Evolutionary conservation across 805 yeast species (phyloP), one percentile per base, ranked within the genome.

Genomic region (Ogataea pilisensis): DNA sequence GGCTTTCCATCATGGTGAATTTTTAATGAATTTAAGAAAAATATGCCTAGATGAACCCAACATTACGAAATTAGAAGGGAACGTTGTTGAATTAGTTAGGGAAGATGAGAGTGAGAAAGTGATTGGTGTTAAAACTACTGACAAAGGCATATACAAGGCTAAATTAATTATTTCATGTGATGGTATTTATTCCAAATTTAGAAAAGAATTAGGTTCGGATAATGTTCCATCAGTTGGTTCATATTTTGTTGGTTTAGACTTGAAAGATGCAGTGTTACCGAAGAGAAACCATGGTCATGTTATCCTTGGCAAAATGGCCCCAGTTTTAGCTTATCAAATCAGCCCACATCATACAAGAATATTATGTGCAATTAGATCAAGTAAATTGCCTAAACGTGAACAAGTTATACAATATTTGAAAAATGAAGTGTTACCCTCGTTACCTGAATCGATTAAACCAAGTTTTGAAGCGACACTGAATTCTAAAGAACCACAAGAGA

Each of bases 1-100:
- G 4, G 83, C 95, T 1, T 89, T 93, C 67, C 95, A 88, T 54
- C 97, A 93, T 60, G 99, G 99, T 17, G 80, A 78, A 42, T 93
- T 93, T 55, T 72, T 93, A 38, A 68, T 70, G 61, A 88, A 88
- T 56, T 70, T 93, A 49, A 76, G 99, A 50, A 56, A 60, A 12
- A 77, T 85, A n/a, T 90, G 85, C 17, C 69, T 72, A 36, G 59
- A 58, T 8, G 93, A 89, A 52, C 72, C 76, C 31, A 88, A 89
- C 53, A 85, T 91, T 16, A 81, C 90, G 2, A 68, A 83, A 56
- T 49, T 87, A 29, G 90, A 88, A 62, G 97, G 95, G 16, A 87
- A 84, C 9, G 97, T 85, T n/a, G 77, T 78, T 2, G 75, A 75
- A 26, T 58, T 89, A 2, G 56, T 87, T 27, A 68, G 31, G 16